Evolutionary conservation across 768 basidiomycete genomes (phyloP), one percentile per base, ranked within the genome.

Genomic region (Lactarius pseudohatsudake): DNA sequence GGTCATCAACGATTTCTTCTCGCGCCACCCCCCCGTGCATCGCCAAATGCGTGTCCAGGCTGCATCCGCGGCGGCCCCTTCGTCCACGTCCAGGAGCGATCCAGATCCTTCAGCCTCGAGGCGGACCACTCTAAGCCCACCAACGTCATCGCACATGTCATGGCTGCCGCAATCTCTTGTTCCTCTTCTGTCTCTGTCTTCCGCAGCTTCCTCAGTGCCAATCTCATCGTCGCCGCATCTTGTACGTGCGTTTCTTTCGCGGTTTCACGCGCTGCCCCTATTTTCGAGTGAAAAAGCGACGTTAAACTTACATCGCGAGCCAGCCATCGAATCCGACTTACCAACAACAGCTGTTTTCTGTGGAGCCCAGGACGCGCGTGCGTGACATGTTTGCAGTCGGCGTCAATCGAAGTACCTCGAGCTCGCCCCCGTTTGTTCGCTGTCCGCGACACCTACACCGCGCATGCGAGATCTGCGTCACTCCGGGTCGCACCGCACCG

Each of bases 1-100:
- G 0, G 85, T 94, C 62, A 82, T 93, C 75, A 93, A 93, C 69
- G 91, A 93, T 70, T 77, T 94, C 8, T 93, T 93, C 72, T 87
- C 89, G 30, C 84, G 91, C 28, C 86, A 88, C 72, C 81, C 85
- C 0, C 86, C 87, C 1, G 64, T 77, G 15, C 73, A 76, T 4
- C 77, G 66, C 18, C 64, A 63, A 38, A 62, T 64, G 16, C 57
- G 66, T 9, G 54, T 62, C 32, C 55, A 67, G n/a, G 61, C 65
- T 30, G 59, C 72, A 72, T 61, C 53, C 54, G 69, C 59, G 65
- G 65, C 3, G 16, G 53, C 58, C 28, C 41, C 57, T 50, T 74
- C 72, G 4, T 74, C 74, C 6, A 45, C 58, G 5, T 45, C 32
- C n/a, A 63, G 30, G 71, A 80, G 54, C 72, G 75, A 59, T 69